Base-by-base conservation (phyloP, 164 flowering plant species). In the Macadamia tetraphylla region DNA sequence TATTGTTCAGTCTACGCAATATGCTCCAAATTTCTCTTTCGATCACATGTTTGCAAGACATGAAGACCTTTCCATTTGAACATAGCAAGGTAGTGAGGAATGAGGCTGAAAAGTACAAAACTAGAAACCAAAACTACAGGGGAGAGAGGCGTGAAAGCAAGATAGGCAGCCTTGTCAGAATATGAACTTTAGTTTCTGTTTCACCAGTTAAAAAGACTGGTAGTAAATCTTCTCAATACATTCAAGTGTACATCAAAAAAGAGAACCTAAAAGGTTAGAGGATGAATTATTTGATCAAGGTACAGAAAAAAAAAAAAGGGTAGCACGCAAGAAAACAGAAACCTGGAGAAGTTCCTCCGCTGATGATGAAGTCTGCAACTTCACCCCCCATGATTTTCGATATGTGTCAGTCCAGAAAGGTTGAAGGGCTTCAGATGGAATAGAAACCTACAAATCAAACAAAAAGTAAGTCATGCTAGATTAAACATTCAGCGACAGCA, bases 291-390 rank as follows among this genome's bases (percentile, higher is more conserved):
- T 14, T 51, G 55, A 51, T 14, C 13, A 30, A 42, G 29, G 15
- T 56, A 31, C 12, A 57, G 14, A 51, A 30, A 29, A 60, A 30
- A 29, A 60, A 59, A 43, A 66, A 12, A 53, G 18, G 67, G 18
- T 55, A 44, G 32, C 59, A 64, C 3, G 10, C 10, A 32, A 59
- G 55, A 53, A 64, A 64, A 70, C 2, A 23, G 7, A 43, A 62
- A 91, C 98, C 92, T 87, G 90, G 57, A 90, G 83, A 71, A 92
- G 81, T 6, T 83, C 88, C 64, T 75, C 90, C 30, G 89, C 82
- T 49, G 90, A 82, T 30, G 79, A 74, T 59, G 90, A 82, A 52
- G 67, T 66, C 51, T 72, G 72, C 71, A 92, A 80, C 75, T 79
- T 88, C 75, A 64, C 31, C 58, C 87, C 93, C 96, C 96, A 92